A percentile compares a stretch with the other conserved stretches of the same genome.
Conservation (phyloP, 768 basidiomycete species). For the Hypsizygus marmoreus region DNA sequence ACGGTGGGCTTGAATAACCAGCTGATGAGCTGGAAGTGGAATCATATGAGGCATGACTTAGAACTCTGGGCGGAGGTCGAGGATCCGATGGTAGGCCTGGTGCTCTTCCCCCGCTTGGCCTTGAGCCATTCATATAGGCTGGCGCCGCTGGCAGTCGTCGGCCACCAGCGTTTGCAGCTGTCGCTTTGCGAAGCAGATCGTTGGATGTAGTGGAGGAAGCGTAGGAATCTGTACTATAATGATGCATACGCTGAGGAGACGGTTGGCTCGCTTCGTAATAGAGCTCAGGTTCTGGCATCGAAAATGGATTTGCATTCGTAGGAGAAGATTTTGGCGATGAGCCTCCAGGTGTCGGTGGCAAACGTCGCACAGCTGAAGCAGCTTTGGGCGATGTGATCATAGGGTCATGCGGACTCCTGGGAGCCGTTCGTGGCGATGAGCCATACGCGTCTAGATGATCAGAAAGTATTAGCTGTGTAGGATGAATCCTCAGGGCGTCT, state of each 20-base stretch:
- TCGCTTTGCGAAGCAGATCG: constrained; percentile 30
- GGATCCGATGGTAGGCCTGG: constrained; percentile 20
- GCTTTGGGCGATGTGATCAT: constrained; percentile 24
- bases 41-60: constrained; percentile 18
- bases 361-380: constrained; percentile 34
- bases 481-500: not conserved
- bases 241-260: constrained; percentile 20
- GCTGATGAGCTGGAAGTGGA: constrained; percentile 21
- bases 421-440: constrained; percentile 14
- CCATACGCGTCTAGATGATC: constrained; percentile 12
- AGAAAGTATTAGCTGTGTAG: constrained; percentile 5
- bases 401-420: constrained; percentile 18
- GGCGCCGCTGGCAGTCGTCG: constrained; percentile 30
- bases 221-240: constrained; percentile 27
- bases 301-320: constrained; percentile 22
- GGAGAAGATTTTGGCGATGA: constrained; percentile 31
- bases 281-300: constrained; percentile 47
- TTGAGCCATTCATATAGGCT: constrained; percentile 12
- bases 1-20: constrained; percentile 21
- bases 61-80: constrained; percentile 13
- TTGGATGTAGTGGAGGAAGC: constrained; percentile 25
- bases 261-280: constrained; percentile 29
- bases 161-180: constrained; percentile 23
- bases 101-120: constrained; percentile 15
- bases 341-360: constrained; percentile 46